These are phyloP conservation scores for Sphaerulina musiva DNA, from an alignment of 2,329 filamentous ascomycete genomes.

Conservation along the genomic window DNA sequence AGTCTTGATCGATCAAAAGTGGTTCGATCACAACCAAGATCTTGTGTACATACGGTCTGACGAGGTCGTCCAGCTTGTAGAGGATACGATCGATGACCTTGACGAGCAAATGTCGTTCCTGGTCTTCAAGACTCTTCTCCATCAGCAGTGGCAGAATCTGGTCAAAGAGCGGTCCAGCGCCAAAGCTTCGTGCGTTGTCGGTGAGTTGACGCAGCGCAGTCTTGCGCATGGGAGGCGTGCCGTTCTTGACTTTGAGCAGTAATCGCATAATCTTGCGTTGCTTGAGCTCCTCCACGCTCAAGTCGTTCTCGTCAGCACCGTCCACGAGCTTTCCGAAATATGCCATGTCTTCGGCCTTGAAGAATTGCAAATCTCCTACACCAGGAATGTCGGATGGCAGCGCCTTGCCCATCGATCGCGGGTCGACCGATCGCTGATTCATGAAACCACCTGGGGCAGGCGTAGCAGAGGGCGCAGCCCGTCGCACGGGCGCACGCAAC, in stretches of 20 bases:
- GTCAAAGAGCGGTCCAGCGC: constrained; percentile 88
- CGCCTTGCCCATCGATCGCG: constrained; percentile 75
- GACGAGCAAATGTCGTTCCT: constrained; percentile 94
- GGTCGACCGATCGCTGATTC: constrained; percentile 91
- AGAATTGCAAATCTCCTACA: constrained; percentile 92
- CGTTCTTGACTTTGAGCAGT: constrained; percentile 97
- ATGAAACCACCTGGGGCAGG: constrained; percentile 78
- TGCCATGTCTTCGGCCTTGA: constrained; percentile 97
- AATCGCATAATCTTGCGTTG: constrained; percentile 98
- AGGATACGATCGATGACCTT: constrained; percentile 98
- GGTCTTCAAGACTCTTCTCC: constrained; percentile 96
- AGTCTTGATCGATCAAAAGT: constrained; percentile 98
- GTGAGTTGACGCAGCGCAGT: constrained; percentile 94
- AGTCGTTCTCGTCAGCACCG: constrained; percentile 79
- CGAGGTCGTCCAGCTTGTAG: constrained; percentile 95
- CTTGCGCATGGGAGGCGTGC: constrained; percentile 96
- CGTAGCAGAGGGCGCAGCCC: constrained; percentile 64
- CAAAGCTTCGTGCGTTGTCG: constrained; percentile 94
- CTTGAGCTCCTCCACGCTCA: constrained; percentile 92
- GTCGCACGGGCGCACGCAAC: constrained; percentile 67
- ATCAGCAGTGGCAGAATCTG: constrained; percentile 94
- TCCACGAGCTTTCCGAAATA: constrained; percentile 98
- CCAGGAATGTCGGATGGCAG: constrained; percentile 93
- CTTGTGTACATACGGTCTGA: constrained; percentile 94
- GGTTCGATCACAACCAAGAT: constrained; percentile 98